Base-by-base conservation (phyloP, 768 basidiomycete species). In the Pisolithus sp. region DNA sequence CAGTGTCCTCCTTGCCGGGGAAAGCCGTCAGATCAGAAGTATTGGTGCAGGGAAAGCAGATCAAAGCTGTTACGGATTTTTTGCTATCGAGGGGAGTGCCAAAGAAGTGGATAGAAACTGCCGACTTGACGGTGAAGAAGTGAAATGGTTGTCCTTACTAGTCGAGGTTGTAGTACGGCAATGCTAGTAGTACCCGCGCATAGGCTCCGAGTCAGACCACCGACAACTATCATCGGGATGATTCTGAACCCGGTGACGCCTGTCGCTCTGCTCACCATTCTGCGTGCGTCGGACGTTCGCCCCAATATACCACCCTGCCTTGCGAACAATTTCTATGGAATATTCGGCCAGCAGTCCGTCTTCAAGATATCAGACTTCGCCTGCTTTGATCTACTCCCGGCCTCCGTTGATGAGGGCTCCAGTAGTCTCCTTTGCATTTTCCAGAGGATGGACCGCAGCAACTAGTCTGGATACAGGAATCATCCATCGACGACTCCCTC, bases 21-120 rank as follows among this genome's bases (percentile, higher is more conserved):
- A 85, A 82, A 62, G 68, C 69, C 7, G 70, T 78, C 2, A 79
- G 78, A 2, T 58, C 78, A 48, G 89, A 93, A 59, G 82, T 96
- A 8, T 71, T 87, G 55, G 84, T 95, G 0, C 93, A 95, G 61
- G 93, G 93, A 2, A 88, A 87, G 55, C 92, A 95, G 59, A 72
- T 75, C 18, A 76, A 78, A 56, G 70, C 73, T 2, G 85, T 92
- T 10, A 71, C 76, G 9, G 85, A 88, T 5, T 77, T 90, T 53
- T 64, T 96, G 38, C 64, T 78, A 3, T 75, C 71, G 21, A 81
- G 78, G 56, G 90, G 93, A 0, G 78, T 94, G 30, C 89, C 91
- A 24, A 88, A 85, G 71, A 76, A 76, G 60, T 94, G 89, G 88
- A 85, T 94, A 48, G 79, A 81, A 61, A 68, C 75, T 2, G 63